A percentile compares a stretch with the other conserved stretches of the same genome.
Conservation (phyloP, 352 stramenopile genomes). For the Pythium phragmiticola region DNA sequence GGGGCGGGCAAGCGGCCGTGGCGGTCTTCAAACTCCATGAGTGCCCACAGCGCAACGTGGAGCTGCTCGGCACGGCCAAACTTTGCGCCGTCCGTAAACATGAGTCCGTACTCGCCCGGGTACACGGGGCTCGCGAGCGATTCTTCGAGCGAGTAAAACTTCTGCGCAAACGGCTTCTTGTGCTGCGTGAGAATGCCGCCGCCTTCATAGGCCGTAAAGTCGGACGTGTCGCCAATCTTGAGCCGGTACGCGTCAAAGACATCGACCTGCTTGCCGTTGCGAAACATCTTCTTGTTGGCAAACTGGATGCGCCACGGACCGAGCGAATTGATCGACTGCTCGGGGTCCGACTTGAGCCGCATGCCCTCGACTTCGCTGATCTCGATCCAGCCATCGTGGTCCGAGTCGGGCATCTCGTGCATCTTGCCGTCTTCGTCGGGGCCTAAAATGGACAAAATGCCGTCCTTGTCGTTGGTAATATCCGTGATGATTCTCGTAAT, state of each 20-base stretch:
- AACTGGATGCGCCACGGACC: conserved; percentile 75
- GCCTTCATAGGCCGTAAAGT: conserved; percentile 78
- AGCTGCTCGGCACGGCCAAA: conserved; percentile 85
- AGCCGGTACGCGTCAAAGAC: conserved; percentile 84
- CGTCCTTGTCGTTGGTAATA: conserved; percentile 81
- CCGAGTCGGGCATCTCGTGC: conserved; percentile 86
- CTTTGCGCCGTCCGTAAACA: conserved; percentile 87
- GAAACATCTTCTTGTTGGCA: conserved; percentile 84
- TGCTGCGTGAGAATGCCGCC: conserved; percentile 79
- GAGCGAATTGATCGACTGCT: conserved; percentile 76
- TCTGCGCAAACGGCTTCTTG: conserved; percentile 79
- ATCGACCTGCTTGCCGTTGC: conserved; percentile 82
- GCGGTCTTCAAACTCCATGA: conserved; percentile 77
- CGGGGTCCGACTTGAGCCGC: conserved; percentile 51
- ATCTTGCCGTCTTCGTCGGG: conserved; percentile 87
- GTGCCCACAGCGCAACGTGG: conserved; percentile 71
- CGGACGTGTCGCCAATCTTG: conserved; percentile 80
- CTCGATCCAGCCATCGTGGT: conserved; percentile 83
- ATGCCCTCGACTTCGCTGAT: conserved; percentile 86
- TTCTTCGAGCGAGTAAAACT: conserved; percentile 76
- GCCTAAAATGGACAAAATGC: conserved; percentile 68
- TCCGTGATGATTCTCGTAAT: conserved; percentile 88
- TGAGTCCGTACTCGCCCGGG: conserved; percentile 72
- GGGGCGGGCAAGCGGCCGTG: conserved; percentile 61
- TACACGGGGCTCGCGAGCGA: conserved; percentile 62